Evolutionary conservation across 2,329 filamentous ascomycete species (phyloP).

Genomic region (Parasarocladium wereldwijsianum): DNA sequence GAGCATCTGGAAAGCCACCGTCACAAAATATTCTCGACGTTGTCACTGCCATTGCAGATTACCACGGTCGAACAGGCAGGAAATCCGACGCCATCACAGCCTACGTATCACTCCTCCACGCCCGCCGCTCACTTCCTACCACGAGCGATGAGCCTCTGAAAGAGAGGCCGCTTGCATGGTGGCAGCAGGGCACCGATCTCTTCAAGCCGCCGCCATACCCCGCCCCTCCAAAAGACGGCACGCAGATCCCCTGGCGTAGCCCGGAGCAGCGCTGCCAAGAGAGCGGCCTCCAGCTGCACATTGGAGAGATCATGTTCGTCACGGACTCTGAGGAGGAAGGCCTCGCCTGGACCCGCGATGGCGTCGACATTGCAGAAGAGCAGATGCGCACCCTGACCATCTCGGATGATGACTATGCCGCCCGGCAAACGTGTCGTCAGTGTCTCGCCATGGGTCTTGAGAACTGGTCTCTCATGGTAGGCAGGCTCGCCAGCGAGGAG

Average conservation of each 20-base stretch:
- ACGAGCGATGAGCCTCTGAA: conserved; percentile 13
- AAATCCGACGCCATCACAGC: conserved; percentile 62
- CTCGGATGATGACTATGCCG: conserved; percentile 11
- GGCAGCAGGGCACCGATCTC: conserved; percentile 10
- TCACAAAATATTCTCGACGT: conserved; percentile 63
- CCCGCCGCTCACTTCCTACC: conserved; percentile 43
- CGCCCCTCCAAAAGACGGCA: conserved; percentile 53
- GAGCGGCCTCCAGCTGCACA: conserved; percentile 73
- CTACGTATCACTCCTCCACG: conserved; percentile 70
- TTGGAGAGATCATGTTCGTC: conserved; percentile 84
- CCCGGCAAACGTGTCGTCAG: conserved; percentile 49
- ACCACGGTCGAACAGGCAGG: conserved; percentile 57
- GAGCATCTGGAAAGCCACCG: conserved; percentile 17
- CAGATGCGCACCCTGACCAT: conserved; percentile 30
- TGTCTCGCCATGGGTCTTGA: conserved; percentile 63
- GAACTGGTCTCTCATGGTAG: conserved; percentile 77
- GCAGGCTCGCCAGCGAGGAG: conserved; percentile 41
- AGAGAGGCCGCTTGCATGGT: conserved; percentile 6
- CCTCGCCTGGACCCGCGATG: conserved; percentile 79
- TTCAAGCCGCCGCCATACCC: conserved; percentile 49
- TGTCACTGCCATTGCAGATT: conserved; percentile 64
- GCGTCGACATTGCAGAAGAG: conserved; percentile 65
- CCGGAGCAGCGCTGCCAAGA: conserved; percentile 63
- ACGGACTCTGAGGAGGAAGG: conserved; percentile 49
- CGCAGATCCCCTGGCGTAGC: conserved; percentile 49